Evolutionary conservation across 2,329 filamentous ascomycete genomes (phyloP), one percentile per base, ranked within the genome.

Genomic region (Botryotinia globosa): DNA sequence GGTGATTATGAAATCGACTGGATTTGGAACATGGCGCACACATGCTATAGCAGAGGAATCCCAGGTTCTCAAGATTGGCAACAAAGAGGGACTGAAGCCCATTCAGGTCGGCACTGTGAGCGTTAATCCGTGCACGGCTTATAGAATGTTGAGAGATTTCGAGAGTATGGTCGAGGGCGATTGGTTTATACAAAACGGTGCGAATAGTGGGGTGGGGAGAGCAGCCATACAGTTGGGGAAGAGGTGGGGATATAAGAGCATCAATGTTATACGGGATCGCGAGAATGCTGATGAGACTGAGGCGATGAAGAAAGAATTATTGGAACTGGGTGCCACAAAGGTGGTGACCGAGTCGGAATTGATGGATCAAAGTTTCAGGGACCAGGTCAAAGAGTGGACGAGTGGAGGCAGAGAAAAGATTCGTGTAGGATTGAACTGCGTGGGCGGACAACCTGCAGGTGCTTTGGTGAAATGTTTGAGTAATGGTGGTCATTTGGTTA

Each of bases 111-210:
- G 93, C 7, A 98, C 94, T 0, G 92, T 97, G 51, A 91, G 89
- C 75, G 92, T 99, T 59, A 99, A 99, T 82, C 96, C 96, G 1
- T 94, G 93, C 82, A 97, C 94, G 1, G 96, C 96, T 3, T 98
- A 97, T 83, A 89, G 94, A 71, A 97, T 99, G 90, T 87, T 99
- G 73, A 89, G 90, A 72, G 92, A 95, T 80, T 98, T 95, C 80
- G 89, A 83, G 7, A 80, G 84, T 6, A 82, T 91, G 45, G 80
- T 87, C 72, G 88, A 89, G n/a, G 92, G 94, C 71, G 91, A 97
- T 72, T 99, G 95, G 94, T 93, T 98, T 80, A 90, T 99, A 64
- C 96, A 99, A 83, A 99, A 99, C 81, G 96, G 95, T 12, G 96
- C 95, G 56, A 99, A 99, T 83, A 94, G 90, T 59, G 96, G 94